Evolutionary conservation across 1,139 yeast genomes (phyloP).

Genomic region (Yamadazyma siamensis): DNA sequence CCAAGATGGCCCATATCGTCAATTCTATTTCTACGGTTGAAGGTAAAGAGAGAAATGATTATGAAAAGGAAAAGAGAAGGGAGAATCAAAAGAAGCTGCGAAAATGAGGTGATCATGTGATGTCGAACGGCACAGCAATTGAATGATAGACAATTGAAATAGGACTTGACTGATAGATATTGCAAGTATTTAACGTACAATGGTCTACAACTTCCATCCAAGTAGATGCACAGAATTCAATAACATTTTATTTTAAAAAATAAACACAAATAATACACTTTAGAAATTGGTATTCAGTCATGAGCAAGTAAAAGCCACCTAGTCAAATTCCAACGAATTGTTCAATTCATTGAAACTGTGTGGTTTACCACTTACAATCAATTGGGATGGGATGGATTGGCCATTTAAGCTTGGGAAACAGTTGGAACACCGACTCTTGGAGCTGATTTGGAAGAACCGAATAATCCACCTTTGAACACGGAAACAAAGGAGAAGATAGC

Average conservation of each 20-base stretch:
- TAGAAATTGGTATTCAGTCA: constrained; percentile 3
- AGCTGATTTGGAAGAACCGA: constrained; percentile 49
- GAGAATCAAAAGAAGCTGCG: too few species aligned
- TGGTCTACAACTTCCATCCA: neutral
- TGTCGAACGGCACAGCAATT: too few species aligned
- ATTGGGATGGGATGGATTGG: too few species aligned
- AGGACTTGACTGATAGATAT: too few species aligned
- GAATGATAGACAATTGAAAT: too few species aligned
- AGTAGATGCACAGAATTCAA: constrained; percentile 3
- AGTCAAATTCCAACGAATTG: too few species aligned
- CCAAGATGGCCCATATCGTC: constrained; percentile 82
- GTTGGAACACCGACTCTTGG: constrained; percentile 86
- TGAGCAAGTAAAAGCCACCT: too few species aligned
- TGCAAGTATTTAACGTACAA: too few species aligned
- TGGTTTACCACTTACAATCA: too few species aligned
- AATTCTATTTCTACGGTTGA: constrained; percentile 87
- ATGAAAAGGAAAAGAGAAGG: constrained; percentile 77
- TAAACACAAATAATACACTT: constrained; percentile 9
- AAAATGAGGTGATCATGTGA: too few species aligned
- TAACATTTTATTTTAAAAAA: too few species aligned
- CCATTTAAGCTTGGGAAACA: constrained; percentile 74
- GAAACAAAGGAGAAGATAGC: constrained; percentile 57
- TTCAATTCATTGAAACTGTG: too few species aligned
- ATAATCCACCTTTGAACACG: constrained; percentile 69
- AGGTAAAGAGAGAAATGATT: constrained; percentile 90